phyloP scores from a whole-genome alignment of 2,329 filamentous ascomycete genomes.

The Pseudocercospora pini-densiflorae region DNA sequence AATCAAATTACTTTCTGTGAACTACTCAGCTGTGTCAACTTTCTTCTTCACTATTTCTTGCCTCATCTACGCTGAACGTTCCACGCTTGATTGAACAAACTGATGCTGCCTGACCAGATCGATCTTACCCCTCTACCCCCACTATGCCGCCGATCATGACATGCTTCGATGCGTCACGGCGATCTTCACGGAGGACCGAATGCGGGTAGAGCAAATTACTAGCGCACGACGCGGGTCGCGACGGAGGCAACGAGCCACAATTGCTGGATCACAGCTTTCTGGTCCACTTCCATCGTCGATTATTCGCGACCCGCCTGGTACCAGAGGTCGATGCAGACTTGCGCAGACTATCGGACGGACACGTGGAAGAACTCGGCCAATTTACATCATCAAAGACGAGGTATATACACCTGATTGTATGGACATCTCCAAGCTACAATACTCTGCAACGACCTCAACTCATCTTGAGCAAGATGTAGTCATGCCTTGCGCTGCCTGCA shows the following conservation, averaged over 20 bases:
- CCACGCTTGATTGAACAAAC: too few relatives aligned
- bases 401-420: neutral
- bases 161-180: neutral
- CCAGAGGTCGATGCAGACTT: neutral
- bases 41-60: too few relatives aligned
- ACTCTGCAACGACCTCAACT: neutral
- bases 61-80: too few relatives aligned
- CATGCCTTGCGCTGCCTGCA: too few relatives aligned
- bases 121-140: neutral
- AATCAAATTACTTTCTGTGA: slow-evolving; percentile 7
- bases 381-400: neutral
- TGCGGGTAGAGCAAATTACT: neutral
- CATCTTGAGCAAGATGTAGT: too few relatives aligned
- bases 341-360: neutral
- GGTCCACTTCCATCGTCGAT: neutral
- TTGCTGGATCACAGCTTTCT: neutral
- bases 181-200: neutral
- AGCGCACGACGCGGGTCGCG: neutral
- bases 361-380: neutral
- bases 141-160: neutral
- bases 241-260: neutral
- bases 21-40: neutral
- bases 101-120: neutral
- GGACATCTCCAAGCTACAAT: neutral
- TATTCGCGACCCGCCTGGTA: neutral